A percentile compares a stretch with the other conserved stretches of the same genome.
Conservation (phyloP, 306 rosid genomes). For the Sophora flavescens region DNA sequence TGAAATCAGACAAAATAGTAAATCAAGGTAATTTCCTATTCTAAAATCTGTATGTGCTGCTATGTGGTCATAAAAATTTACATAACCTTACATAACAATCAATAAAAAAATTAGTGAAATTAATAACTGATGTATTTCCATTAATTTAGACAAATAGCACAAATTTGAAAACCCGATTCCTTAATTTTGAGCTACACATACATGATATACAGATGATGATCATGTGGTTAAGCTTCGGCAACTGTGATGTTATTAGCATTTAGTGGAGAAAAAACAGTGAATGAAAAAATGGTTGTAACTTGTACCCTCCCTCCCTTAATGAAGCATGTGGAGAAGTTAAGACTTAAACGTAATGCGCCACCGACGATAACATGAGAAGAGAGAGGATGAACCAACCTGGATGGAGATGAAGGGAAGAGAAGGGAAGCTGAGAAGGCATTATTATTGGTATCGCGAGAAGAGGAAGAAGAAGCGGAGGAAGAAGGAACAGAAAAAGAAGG, state of each 20-base stretch:
- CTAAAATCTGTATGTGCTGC: conserved; percentile 23
- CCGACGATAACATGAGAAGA: neutral
- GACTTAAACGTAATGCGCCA: neutral
- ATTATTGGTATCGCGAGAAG: conserved; percentile 63
- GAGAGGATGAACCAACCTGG: conserved; percentile 73
- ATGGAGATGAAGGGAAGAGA: conserved; percentile 61
- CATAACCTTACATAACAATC: neutral
- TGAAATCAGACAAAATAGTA: conserved; percentile 23
- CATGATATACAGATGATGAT: neutral
- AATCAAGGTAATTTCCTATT: conserved; percentile 15
- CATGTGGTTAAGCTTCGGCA: conserved; percentile 19
- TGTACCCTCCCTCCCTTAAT: neutral
- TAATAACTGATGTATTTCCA: conserved; percentile 12
- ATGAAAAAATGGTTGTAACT: too few relatives aligned
- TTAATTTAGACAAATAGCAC: conserved; percentile 26
- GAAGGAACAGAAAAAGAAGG: conserved; percentile 46
- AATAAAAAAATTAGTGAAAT: conserved; percentile 10
- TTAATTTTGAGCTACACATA: conserved; percentile 8
- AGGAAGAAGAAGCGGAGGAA: conserved; percentile 51
- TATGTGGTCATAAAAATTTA: conserved; percentile 17
- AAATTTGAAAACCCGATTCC: conserved; percentile 13
- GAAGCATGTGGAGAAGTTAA: conserved; percentile 21
- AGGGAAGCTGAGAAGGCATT: conserved; percentile 64
- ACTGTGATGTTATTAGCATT: neutral
- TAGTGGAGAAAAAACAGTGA: too few relatives aligned